phyloP scores from a whole-genome alignment of 805 yeast genomes.

The Ogataea parapolymorpha region DNA sequence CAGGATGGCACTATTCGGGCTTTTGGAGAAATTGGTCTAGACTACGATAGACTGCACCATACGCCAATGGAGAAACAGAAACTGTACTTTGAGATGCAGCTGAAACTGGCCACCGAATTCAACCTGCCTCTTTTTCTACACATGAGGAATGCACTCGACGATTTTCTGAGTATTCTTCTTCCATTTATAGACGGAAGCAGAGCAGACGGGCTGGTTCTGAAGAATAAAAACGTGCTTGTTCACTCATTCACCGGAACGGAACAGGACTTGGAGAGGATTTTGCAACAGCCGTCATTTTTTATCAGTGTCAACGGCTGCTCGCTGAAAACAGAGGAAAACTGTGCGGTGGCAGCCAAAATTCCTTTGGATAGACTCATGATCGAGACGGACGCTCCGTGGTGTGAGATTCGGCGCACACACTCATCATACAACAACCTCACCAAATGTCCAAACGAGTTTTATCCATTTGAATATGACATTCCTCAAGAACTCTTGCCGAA shows the following conservation, averaged over 20 bases:
- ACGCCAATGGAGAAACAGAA: conserved; percentile 67
- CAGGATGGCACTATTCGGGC: conserved; percentile 60
- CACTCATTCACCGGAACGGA: conserved; percentile 91
- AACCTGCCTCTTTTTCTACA: conserved; percentile 82
- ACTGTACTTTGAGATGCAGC: conserved; percentile 66
- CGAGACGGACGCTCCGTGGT: conserved; percentile 99
- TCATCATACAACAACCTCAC: conserved; percentile 62
- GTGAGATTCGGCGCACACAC: conserved; percentile 84
- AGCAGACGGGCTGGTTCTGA: conserved; percentile 25
- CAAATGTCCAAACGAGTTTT: conserved; percentile 52
- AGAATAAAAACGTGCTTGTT: conserved; percentile 66
- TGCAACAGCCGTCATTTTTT: conserved; percentile 54
- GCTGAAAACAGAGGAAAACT: conserved; percentile 69
- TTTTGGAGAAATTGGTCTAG: conserved; percentile 94
- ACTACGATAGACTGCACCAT: conserved; percentile 83
- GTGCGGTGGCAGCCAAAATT: conserved; percentile 60
- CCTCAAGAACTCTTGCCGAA: conserved; percentile 11
- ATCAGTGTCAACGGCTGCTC: conserved; percentile 95
- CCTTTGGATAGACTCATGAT: conserved; percentile 71
- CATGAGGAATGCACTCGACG: conserved; percentile 82
- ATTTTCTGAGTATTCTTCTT: conserved; percentile 60
- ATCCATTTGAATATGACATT: conserved; percentile 38
- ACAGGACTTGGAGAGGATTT: conserved; percentile 56
- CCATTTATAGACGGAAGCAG: conserved; percentile 55
- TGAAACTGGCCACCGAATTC: conserved; percentile 58